A percentile compares a stretch with the other conserved stretches of the same genome.
These are phyloP conservation scores for Arctium minus DNA, from an alignment of 129 eudicot species.

Conservation along the genomic window DNA sequence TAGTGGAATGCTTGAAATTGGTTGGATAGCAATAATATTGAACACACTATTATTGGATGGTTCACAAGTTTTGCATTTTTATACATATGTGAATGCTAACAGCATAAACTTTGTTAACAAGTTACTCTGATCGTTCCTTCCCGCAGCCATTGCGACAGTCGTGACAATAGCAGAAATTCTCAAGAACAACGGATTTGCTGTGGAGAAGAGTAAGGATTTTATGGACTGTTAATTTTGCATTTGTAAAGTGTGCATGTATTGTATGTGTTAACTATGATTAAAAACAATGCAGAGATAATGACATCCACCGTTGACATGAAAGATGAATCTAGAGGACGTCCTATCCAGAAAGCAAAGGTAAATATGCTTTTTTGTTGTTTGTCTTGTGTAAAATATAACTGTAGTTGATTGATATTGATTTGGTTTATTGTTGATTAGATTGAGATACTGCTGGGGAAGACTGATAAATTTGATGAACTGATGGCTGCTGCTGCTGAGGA, in stretches of 20 bases:
- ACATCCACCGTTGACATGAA: constrained; percentile 81
- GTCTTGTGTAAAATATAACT: background rate
- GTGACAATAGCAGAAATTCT: constrained; percentile 81
- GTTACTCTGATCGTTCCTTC: constrained; percentile 11
- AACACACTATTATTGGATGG: background rate
- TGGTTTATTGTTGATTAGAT: constrained; percentile 37
- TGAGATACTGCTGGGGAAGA: constrained; percentile 68
- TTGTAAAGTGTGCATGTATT: background rate
- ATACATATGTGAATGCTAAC: background rate
- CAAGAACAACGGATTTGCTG: constrained; percentile 77
- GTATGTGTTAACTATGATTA: background rate
- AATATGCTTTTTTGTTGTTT: background rate
- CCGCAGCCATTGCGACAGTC: constrained; percentile 85
- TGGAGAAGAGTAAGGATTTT: constrained; percentile 70
- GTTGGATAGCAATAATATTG: too few relatives aligned
- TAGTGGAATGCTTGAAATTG: too few relatives aligned
- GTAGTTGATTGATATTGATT: too few relatives aligned
- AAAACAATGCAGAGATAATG: constrained; percentile 56
- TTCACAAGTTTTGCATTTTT: background rate
- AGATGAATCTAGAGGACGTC: constrained; percentile 77
- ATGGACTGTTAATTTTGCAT: background rate
- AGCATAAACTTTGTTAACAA: background rate
- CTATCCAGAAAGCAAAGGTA: constrained; percentile 71
- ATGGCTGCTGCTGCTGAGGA: constrained; percentile 80
- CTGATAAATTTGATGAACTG: constrained; percentile 65